Percentiles rank a stretch among this genome's conserved stretches.
Conservation (phyloP, 495 filamentous ascomycete genomes). For the Talaromyces wortmannii region DNA sequence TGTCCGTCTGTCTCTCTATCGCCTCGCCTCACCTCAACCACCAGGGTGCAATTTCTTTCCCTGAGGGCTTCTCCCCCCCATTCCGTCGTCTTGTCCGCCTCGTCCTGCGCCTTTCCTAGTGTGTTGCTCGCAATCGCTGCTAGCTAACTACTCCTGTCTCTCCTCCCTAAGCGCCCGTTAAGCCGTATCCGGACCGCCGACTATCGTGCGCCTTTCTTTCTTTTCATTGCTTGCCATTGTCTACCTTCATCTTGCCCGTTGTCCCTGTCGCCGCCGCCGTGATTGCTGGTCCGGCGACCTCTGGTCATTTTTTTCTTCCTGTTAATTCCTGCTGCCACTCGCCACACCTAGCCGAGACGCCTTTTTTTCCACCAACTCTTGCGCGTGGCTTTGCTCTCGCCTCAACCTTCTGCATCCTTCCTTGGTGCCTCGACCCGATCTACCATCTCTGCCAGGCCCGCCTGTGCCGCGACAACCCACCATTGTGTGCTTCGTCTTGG, state of each 20-base stretch:
- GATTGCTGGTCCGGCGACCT: not conserved
- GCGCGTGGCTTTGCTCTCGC: not conserved
- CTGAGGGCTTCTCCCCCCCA: constrained; percentile 21
- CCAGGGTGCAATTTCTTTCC: constrained; percentile 12
- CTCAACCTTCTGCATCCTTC: not conserved
- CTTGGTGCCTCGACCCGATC: not conserved
- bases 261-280: not conserved
- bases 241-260: not conserved
- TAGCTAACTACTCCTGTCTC: not conserved
- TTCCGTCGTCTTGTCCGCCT: constrained; percentile 21
- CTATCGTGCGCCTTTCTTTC: not conserved
- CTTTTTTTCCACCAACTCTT: not conserved
- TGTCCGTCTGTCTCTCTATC: constrained; percentile 21
- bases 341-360: not conserved
- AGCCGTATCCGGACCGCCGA: not conserved
- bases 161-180: not conserved
- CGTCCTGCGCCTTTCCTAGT: too few species aligned
- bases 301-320: not conserved
- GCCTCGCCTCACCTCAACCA: constrained; percentile 12
- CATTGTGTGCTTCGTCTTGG: too few species aligned
- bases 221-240: not conserved
- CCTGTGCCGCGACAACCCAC: too few species aligned
- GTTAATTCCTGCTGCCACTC: not conserved
- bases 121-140: too few species aligned
- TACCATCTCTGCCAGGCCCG: too few species aligned